Conservation (phyloP, 2,329 filamentous ascomycete species). For the Scopulariopsis brevicaulis region DNA sequence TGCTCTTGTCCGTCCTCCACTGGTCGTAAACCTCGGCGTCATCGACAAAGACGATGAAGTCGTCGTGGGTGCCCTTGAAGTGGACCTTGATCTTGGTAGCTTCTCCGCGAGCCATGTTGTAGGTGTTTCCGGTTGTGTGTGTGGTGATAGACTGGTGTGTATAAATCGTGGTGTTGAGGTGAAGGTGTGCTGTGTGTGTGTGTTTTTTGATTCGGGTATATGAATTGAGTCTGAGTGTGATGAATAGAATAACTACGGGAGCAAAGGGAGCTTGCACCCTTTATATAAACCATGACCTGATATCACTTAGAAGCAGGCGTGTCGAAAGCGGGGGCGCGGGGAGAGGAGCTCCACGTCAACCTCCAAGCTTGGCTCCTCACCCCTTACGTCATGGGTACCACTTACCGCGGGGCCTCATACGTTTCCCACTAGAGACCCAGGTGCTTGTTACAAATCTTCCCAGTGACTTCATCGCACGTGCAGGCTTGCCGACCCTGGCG, state of each 20-base stretch:
- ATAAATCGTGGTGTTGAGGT: not conserved
- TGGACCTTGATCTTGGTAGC: slow-evolving; percentile 64
- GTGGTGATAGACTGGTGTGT: not conserved
- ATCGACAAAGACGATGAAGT: slow-evolving; percentile 50
- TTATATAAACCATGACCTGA: not conserved
- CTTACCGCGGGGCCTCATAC: not conserved
- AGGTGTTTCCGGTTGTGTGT: not conserved
- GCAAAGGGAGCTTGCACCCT: not conserved
- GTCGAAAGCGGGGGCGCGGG: no score
- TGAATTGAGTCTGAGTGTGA: not conserved
- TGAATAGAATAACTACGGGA: not conserved
- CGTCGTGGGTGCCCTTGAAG: slow-evolving; percentile 60
- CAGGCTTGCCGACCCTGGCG: not conserved
- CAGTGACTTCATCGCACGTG: not conserved
- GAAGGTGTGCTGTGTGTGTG: not conserved
- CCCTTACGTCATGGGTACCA: not conserved
- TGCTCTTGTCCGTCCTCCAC: slow-evolving; percentile 70
- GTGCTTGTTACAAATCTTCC: not conserved
- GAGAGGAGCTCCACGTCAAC: not conserved
- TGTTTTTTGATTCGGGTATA: not conserved
- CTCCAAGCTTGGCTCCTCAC: not conserved
- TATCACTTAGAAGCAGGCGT: not conserved
- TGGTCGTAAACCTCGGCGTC: slow-evolving; percentile 55
- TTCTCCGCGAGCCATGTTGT: slow-evolving; percentile 62
- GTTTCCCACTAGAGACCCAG: not conserved